Evolutionary conservation across 495 filamentous ascomycete species (phyloP), one percentile per base, ranked within the genome.

Genomic region (Aspergillus mulundensis): DNA sequence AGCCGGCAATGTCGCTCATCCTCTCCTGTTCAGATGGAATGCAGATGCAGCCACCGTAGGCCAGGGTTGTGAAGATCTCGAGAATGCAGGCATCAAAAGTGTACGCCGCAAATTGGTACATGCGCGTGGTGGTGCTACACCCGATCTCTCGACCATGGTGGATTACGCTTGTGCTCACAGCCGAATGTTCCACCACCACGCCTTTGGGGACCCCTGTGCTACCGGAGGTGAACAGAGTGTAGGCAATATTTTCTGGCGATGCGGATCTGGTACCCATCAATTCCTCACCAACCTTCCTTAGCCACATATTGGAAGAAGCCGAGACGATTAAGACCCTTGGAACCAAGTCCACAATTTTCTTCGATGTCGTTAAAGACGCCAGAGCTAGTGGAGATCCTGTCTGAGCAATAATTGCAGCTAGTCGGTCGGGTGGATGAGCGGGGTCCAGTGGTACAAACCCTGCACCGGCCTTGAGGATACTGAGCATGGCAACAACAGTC

Each of bases 41-140:
- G 50, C 74, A 76, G n/a, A 72, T 30, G 28, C 68, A 68, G 0
- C 67, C 72, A 8, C 74, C 74, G 4, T 46, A 47, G 7, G 52
- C 39, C 1, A 87, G 60, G 0, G 81, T 83, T 5, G 74, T 75
- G 39, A 86, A 74, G 15, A 83, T 73, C 46, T 86, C 81, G 1
- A 66, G 59, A 12, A 85, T 70, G 32, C 77, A 74, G 34, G 78
- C 69, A 53, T 89, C 85, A 41, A 84, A 83, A 14, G 77, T 75
- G 62, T 81, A 83, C 14, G 81, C 78, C 0, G 82, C 77, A 45
- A 86, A 77, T 45, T 85, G 81, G 58, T 87, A 74, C 15, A 82
- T 76, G 15, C 83, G 65, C 4, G 46, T 28, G 3, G 7, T 1
- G 7, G 60, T 53, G 11, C 16, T 19, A 34, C 20, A 3, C 10